Evolutionary conservation across 73 alveolate species (phyloP), one percentile per base, ranked within the genome.

Genomic region (Paramecium bursaria): DNA sequence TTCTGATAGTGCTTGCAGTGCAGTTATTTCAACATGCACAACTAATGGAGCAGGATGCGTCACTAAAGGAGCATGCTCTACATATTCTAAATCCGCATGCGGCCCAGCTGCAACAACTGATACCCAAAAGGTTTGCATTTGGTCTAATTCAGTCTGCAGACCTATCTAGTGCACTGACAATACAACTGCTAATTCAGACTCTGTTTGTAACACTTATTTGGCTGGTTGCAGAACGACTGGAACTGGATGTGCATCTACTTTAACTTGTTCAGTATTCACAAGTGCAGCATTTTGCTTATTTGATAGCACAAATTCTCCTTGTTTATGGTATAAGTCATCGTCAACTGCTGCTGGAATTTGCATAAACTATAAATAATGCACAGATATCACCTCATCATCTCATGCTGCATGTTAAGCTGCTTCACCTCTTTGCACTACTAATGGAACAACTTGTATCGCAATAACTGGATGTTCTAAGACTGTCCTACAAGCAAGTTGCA

Each of bases 1-100:
- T 29, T 17, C 80, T 61, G 57, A 61, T 15, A 21, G 11, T 17
- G 0, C 21, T 23, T 61, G 80, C 31, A 33, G 42, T 31, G 48
- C 27, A 55, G 4, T 61, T 10, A 35, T 23, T 61, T n/a, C 31
- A 4, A 33, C 48, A n/a, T 61, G 80, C 11, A 61, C 80, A 33
- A 61, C 80, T 2, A 61, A 11, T 29, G 80, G 80, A 1, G 50
- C 25, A n/a, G 80, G 80, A 14, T 61, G 80, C 31, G 50, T 61
- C 1, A 6, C 57, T 3, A 29, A 5, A 11, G 80, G 80, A 2
- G 25, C 1, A n/a, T 61, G 80, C 31, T 17, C 46, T 35, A 0
- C 55, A 3, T 61, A 61, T 61, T 23, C 3, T 4, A 42, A 29
- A 5, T 4, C 82, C 9, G 39, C 76, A 26, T 67, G 82, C 21